These are phyloP conservation scores for Zygosaccharomyces sapae DNA, from an alignment of 1,139 yeast species.

Conservation along the genomic window DNA sequence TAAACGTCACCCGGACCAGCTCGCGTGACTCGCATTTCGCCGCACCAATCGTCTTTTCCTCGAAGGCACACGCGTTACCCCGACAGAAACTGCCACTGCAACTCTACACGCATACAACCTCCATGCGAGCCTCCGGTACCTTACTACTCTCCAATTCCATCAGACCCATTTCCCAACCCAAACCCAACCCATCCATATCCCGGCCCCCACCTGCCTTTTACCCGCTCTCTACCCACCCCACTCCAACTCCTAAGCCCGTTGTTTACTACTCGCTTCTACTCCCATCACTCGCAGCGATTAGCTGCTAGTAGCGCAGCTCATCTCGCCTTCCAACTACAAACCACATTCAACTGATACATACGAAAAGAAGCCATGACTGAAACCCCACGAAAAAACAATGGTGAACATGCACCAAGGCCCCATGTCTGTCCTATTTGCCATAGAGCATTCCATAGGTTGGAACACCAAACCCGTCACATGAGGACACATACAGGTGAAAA, in stretches of 20 bases:
- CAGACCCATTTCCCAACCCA: too few relatives aligned
- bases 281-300: background rate
- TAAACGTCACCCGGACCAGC: background rate
- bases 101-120: too few relatives aligned
- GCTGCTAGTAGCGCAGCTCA: background rate
- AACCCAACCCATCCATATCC: too few relatives aligned
- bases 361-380: constrained; percentile 6
- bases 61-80: too few relatives aligned
- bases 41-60: background rate
- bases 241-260: background rate
- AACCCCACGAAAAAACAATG: constrained; percentile 14
- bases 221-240: background rate
- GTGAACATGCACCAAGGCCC: constrained; percentile 41
- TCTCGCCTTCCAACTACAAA: background rate
- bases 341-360: background rate
- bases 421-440: constrained; percentile 58
- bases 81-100: too few relatives aligned
- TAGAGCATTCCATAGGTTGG: constrained; percentile 59
- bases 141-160: too few relatives aligned
- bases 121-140: too few relatives aligned
- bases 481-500: constrained; percentile 70
- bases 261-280: background rate
- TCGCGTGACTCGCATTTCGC: too few relatives aligned
- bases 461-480: constrained; percentile 68
- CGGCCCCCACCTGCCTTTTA: too few relatives aligned